A percentile compares a stretch with the other conserved stretches of the same genome.
Evolutionary conservation across 768 basidiomycete species (phyloP).

Genomic region (Lactarius hengduanensis): DNA sequence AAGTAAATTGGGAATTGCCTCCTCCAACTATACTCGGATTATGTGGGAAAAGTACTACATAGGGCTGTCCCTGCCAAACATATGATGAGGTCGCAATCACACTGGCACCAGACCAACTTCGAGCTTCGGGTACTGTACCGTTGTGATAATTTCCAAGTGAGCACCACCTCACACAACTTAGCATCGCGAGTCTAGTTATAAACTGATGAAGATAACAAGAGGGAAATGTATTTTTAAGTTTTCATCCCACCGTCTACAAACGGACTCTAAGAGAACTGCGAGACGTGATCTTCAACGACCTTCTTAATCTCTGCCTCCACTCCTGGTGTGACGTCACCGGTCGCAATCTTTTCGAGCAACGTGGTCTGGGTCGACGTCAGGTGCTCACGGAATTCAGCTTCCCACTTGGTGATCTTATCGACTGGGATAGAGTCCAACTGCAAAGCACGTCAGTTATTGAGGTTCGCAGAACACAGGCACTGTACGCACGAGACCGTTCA

Average conservation of each 20-base stretch:
- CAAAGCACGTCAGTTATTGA: not conserved
- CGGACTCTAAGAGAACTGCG: slow-evolving; percentile 58
- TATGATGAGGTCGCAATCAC: not conserved
- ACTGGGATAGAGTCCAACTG: slow-evolving; percentile 94
- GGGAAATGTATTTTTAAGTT: slow-evolving; percentile 21
- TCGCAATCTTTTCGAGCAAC: slow-evolving; percentile 82
- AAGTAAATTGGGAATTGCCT: not conserved
- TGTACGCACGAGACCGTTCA: slow-evolving; percentile 87
- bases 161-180: not conserved
- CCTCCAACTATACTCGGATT: not conserved
- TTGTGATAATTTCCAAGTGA: not conserved
- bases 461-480: not conserved
- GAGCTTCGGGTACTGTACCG: too few species aligned
- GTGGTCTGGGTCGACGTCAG: slow-evolving; percentile 67
- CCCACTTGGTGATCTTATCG: slow-evolving; percentile 92
- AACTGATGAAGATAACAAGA: slow-evolving; percentile 15
- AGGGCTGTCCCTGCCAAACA: not conserved
- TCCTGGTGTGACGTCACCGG: slow-evolving; percentile 82
- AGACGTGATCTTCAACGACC: slow-evolving; percentile 86
- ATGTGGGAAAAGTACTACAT: not conserved
- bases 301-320: slow-evolving; percentile 95
- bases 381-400: slow-evolving; percentile 88
- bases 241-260: slow-evolving; percentile 20
- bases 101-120: too few species aligned
- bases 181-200: slow-evolving; percentile 21